Evolutionary conservation across 2,329 filamentous ascomycete genomes (phyloP), one percentile per base, ranked within the genome.

Genomic region (Aspergillus quadricinctus): DNA sequence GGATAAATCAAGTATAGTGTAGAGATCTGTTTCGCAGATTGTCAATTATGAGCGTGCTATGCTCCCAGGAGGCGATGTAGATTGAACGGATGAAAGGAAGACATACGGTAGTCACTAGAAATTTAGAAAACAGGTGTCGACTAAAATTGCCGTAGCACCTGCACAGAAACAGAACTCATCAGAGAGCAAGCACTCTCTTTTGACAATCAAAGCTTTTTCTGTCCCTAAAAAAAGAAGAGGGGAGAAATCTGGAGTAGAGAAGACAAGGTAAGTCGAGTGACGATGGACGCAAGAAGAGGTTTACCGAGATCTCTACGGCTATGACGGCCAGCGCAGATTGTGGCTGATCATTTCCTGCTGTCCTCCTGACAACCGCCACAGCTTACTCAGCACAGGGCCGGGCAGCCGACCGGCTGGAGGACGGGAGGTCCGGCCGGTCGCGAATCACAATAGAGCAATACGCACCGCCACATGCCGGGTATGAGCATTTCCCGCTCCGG

Each of bases 101-200:
- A 52, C 54, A 46, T 51, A 57, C 46, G 52, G 50, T 51, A 57
- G 54, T 54, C 49, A 57, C 48, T 61, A 52, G 61, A 54, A 55
- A 58, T 58, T 50, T 48, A 50, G 58, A 65, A 63, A 63, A 64
- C 70, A 73, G 71, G 71, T 73, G 69, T 72, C 69, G 71, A 73
- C 71, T 72, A 72, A 57, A 61, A 65, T 66, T 73, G 71, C 71
- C 70, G 71, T 72, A 72, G 64, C 71, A 73, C 71, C 71, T 73
- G 71, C 64, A 63, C 63, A 62, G 53, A 68, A 65, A 64, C 67
- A 62, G 65, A 63, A 73, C 68, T 72, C 71, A 73, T 73, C 68
- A 73, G 71, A 73, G 69, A 73, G 71, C 67, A 66, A 66, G 61
- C 64, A 66, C 69, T 70, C 68, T 69, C 61, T 58, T 65, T 54